Evolutionary conservation across 441 rosid genomes (phyloP).

Genomic region (Pelargonium fulgidum): DNA sequence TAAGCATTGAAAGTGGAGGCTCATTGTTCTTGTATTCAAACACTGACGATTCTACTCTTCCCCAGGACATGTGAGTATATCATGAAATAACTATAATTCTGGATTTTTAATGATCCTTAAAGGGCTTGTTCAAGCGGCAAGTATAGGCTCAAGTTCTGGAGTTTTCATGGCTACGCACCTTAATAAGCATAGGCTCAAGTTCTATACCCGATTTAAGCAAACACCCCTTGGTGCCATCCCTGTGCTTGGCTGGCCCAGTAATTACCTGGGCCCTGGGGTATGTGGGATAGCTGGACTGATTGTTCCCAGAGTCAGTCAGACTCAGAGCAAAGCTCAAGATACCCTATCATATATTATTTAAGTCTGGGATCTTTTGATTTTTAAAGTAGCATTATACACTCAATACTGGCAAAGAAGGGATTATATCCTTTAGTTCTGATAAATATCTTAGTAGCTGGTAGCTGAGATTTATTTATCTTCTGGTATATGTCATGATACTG

Average conservation of each 20-base stretch:
- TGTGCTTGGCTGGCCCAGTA: background rate
- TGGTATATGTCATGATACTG: background rate
- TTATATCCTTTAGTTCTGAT: too few species aligned
- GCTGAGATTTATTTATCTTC: too few species aligned
- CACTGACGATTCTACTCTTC: conserved; percentile 96
- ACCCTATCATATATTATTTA: too few species aligned
- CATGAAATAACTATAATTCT: background rate
- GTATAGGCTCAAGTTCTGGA: background rate
- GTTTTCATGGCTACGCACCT: background rate
- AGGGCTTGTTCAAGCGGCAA: background rate
- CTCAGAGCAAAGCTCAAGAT: background rate
- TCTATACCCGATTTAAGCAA: background rate
- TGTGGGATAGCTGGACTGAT: too few species aligned
- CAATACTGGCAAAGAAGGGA: too few species aligned
- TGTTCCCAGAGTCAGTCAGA: too few species aligned
- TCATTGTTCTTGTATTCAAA: conserved; percentile 74
- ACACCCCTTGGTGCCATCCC: background rate
- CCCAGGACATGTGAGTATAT: conserved; percentile 92
- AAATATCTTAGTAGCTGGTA: too few species aligned
- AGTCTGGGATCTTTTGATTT: too few species aligned
- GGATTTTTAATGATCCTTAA: background rate
- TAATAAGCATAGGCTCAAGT: background rate
- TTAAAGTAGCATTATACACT: too few species aligned
- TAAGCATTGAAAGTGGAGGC: conserved; percentile 97
- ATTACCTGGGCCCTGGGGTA: too few species aligned